Base-by-base conservation (phyloP, 2,329 filamentous ascomycete species). In the Colletotrichum shisoi region DNA sequence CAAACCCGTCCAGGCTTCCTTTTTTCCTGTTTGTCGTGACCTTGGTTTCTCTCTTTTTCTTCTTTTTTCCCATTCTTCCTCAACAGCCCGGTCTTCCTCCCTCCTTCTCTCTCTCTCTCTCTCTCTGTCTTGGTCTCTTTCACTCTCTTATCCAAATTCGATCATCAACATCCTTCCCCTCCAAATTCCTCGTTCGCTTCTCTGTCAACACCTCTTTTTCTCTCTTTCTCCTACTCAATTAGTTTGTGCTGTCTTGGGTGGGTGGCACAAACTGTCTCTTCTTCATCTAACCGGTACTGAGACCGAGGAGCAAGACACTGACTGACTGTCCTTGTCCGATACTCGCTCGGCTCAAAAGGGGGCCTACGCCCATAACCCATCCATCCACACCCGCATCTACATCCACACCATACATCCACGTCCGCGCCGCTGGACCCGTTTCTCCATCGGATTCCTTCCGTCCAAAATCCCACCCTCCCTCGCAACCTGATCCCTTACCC, bases 391-490 rank as follows among this genome's bases (percentile, higher is more conserved):
- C 31, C 31, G 7, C 31, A 34, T 34, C 27, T 7, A 31, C 27
- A 27, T 8, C 7, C 27, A 31, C 7, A 31, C 27, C 27, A 7
- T 31, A 15, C 42, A 44, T 49, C 52, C 42, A 49, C 39, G n/a
- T 19, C 59, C 51, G 46, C 37, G 46, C 53, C 60, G 53, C 64
- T 57, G 31, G n/a, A 37, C 59, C 59, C 59, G 24, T 51, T 21
- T 39, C 54, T 62, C 49, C 52, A 58, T 67, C 61, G 42, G 61
- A 60, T 67, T 67, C 62, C 57, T 67, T 57, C 49, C 31, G 49
- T 52, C 27, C n/a, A 52, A 21, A 57, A 57, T 31, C 57, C 21
- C 39, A 31, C 45, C 4, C 34, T 27, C 46, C 56, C 57, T 54
- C 46, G 42, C 39, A 45, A 34, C 42, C 31, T 34, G 31, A 34